Percentiles rank a stretch among this genome's conserved stretches.
Conservation (phyloP, 2,329 filamentous ascomycete genomes). For the Triangularia verruculosa region DNA sequence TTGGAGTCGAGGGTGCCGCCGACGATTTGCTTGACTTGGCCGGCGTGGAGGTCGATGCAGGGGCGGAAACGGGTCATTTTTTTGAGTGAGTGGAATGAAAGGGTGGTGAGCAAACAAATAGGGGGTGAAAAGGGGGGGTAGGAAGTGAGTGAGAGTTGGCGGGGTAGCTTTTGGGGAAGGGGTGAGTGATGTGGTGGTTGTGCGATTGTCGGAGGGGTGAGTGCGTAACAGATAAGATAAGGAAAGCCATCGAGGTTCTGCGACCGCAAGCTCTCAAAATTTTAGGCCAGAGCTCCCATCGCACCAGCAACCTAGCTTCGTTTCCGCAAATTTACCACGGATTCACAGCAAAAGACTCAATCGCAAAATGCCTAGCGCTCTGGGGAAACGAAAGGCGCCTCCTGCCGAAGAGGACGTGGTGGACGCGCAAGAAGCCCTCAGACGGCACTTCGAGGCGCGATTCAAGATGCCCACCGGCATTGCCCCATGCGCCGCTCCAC, state of each 20-base stretch:
- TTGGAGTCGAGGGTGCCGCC: conserved; percentile 80
- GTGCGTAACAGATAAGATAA: conserved; percentile 1
- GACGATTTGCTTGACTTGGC: conserved; percentile 97
- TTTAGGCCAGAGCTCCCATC: neutral
- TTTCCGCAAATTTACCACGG: neutral
- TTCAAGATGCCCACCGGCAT: conserved; percentile 66
- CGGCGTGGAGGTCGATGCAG: conserved; percentile 96
- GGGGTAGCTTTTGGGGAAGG: neutral
- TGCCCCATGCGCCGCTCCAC: conserved; percentile 26
- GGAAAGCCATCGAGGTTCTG: conserved; percentile 1
- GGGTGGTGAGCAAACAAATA: conserved; percentile 1
- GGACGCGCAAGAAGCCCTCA: conserved; percentile 71
- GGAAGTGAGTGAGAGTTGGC: neutral
- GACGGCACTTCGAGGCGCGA: conserved; percentile 80
- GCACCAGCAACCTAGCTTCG: neutral
- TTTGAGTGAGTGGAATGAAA: conserved; percentile 2
- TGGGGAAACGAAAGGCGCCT: conserved; percentile 50
- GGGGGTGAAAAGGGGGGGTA: conserved; percentile 12
- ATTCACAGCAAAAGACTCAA: neutral
- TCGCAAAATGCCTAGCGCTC: conserved; percentile 39
- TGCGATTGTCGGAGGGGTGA: neutral
- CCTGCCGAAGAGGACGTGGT: conserved; percentile 35
- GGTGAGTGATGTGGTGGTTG: neutral
- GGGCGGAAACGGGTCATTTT: conserved; percentile 85
- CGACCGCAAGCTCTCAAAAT: neutral